Evolutionary conservation across 1,284 basidiomycete species (phyloP).

Genomic region (Ustanciosporium gigantosporum): DNA sequence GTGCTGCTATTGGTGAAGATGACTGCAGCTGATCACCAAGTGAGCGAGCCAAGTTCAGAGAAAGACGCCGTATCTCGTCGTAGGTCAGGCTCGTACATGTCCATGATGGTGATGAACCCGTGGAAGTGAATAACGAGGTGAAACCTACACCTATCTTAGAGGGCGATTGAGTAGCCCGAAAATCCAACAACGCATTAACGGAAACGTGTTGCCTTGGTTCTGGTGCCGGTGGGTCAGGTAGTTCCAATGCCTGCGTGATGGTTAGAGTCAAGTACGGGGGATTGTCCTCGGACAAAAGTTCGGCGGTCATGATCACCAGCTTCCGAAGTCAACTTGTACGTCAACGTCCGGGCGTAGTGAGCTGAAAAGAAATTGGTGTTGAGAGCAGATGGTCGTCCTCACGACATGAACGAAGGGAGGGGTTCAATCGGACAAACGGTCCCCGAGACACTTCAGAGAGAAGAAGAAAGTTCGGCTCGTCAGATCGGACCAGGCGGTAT

Average conservation of each 20-base stretch:
- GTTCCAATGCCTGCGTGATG: conserved; percentile 29
- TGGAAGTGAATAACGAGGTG: conserved; percentile 19
- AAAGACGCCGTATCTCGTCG: conserved; percentile 3
- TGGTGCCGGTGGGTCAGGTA: conserved; percentile 29
- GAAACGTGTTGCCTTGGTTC: conserved; percentile 58
- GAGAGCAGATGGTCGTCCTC: too few species aligned
- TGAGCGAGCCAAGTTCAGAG: conserved; percentile 4
- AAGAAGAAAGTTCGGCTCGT: too few species aligned
- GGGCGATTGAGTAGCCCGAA: conserved; percentile 54
- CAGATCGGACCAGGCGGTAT: too few species aligned
- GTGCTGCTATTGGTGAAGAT: background rate
- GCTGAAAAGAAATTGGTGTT: too few species aligned
- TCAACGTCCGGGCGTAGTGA: too few species aligned
- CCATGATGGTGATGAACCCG: conserved; percentile 20
- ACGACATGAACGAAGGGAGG: too few species aligned
- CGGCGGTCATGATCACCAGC: background rate
- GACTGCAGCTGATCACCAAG: conserved; percentile 4
- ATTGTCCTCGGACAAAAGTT: background rate
- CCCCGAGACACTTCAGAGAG: too few species aligned
- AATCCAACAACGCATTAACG: conserved; percentile 59
- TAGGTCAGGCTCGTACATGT: conserved; percentile 53
- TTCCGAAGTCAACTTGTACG: too few species aligned
- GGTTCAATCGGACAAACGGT: too few species aligned
- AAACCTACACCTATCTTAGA: conserved; percentile 62
- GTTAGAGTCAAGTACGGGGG: conserved; percentile 36